Conservation (phyloP, 2,329 filamentous ascomycete genomes). For the Trichoderma brevicompactum region DNA sequence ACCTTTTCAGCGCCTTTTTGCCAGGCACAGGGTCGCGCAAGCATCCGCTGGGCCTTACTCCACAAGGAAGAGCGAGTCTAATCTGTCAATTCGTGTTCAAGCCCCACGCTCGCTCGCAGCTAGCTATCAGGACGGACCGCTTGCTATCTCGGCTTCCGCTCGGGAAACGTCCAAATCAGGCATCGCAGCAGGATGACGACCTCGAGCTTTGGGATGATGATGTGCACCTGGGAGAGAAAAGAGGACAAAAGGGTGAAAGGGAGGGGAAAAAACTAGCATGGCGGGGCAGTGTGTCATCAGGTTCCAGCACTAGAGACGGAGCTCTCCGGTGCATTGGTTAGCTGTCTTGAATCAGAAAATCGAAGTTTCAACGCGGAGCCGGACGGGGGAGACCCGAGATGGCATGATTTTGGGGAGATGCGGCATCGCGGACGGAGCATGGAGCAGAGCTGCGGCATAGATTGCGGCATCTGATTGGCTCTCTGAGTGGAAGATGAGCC, state of each 20-base stretch:
- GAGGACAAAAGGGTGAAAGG: not conserved
- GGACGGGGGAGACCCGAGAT: no score
- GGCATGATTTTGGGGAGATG: not conserved
- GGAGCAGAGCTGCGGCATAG: constrained; percentile 9
- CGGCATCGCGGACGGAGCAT: constrained; percentile 1
- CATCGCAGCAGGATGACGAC: constrained; percentile 8
- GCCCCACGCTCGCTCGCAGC: not conserved
- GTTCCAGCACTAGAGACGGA: no score
- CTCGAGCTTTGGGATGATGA: constrained; percentile 2
- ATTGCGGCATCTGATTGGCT: constrained; percentile 21
- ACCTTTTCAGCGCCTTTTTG: not conserved
- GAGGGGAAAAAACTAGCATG: not conserved
- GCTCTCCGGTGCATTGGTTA: not conserved
- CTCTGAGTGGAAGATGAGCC: not conserved
- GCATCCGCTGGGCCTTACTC: not conserved
- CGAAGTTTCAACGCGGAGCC: no score
- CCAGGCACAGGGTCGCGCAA: not conserved
- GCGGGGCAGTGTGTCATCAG: no score
- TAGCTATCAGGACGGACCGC: not conserved
- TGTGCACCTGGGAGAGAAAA: not conserved
- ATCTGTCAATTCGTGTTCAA: not conserved
- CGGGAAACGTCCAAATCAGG: not conserved
- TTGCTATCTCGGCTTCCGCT: constrained; percentile 10
- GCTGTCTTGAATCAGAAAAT: no score
- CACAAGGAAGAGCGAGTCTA: no score